These are phyloP conservation scores for Hyaloperonospora arabidopsidis DNA, from an alignment of 352 stramenopile species.

Conservation along the genomic window DNA sequence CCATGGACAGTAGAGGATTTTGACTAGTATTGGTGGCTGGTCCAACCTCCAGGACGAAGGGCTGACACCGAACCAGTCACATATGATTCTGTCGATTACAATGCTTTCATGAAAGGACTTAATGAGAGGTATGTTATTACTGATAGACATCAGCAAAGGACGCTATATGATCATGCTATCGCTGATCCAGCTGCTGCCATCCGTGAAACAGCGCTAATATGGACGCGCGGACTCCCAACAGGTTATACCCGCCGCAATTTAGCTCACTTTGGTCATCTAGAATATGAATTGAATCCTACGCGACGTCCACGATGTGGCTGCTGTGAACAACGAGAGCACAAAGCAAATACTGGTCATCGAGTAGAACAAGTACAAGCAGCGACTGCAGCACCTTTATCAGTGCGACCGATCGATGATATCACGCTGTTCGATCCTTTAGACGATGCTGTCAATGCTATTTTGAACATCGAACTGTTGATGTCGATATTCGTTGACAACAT, in stretches of 20 bases:
- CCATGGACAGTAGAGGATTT: not conserved
- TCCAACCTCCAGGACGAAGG: not conserved
- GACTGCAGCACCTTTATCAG: not conserved
- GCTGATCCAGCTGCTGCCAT: not conserved
- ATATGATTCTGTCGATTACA: not conserved
- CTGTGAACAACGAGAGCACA: not conserved
- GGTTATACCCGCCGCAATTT: not conserved
- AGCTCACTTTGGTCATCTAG: not conserved
- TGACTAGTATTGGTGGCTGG: not conserved
- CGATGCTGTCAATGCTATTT: not conserved
- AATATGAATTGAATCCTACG: not conserved
- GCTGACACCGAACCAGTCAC: not conserved
- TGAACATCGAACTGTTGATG: not conserved
- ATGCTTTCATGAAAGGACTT: not conserved
- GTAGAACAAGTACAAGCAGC: not conserved
- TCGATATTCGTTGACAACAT: not conserved
- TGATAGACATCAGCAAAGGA: not conserved
- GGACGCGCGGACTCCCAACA: not conserved
- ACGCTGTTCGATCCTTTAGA: not conserved
- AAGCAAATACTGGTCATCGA: not conserved
- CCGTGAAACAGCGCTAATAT: not conserved
- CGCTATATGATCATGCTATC: not conserved
- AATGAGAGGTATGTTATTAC: not conserved
- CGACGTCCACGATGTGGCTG: not conserved
- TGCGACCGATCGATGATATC: not conserved